phyloP scores from a whole-genome alignment of 306 rosid species.

The Glycine latifolia region DNA sequence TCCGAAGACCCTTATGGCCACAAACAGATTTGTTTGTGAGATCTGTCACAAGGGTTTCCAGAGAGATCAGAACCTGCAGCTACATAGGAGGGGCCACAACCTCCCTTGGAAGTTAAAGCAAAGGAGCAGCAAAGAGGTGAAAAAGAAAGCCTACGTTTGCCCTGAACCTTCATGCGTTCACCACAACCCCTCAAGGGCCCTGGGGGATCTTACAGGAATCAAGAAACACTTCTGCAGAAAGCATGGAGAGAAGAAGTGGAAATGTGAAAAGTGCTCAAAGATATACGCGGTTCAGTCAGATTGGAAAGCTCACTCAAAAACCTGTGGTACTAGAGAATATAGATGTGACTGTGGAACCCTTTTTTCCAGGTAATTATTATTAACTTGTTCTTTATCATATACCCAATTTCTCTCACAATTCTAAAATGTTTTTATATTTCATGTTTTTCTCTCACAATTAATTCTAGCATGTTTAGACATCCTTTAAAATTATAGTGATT shows the following conservation, averaged over 20 bases:
- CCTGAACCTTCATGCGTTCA: constrained; percentile 92
- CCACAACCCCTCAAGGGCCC: constrained; percentile 88
- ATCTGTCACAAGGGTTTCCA: constrained; percentile 82
- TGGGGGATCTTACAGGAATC: constrained; percentile 89
- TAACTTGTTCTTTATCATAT: not conserved
- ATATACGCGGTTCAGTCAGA: constrained; percentile 90
- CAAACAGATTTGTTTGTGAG: constrained; percentile 80
- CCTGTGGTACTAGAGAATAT: constrained; percentile 89
- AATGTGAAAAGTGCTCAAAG: constrained; percentile 86
- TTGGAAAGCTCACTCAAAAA: constrained; percentile 93
- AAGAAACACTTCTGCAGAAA: constrained; percentile 89
- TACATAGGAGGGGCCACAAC: constrained; percentile 84
- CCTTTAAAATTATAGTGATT: too few relatives aligned
- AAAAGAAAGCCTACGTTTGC: constrained; percentile 84
- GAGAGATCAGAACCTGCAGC: constrained; percentile 85
- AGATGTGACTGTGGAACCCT: constrained; percentile 93
- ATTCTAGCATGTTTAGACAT: too few relatives aligned
- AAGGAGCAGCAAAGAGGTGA: constrained; percentile 72
- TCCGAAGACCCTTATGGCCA: constrained; percentile 72
- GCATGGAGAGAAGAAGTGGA: constrained; percentile 97
- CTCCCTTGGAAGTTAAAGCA: constrained; percentile 91
- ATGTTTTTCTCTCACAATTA: too few relatives aligned
- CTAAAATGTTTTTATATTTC: not conserved
- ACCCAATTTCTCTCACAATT: not conserved
- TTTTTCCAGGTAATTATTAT: constrained; percentile 71